Conservation (phyloP, 2,329 filamentous ascomycete species). For the Didymella arachidicola region DNA sequence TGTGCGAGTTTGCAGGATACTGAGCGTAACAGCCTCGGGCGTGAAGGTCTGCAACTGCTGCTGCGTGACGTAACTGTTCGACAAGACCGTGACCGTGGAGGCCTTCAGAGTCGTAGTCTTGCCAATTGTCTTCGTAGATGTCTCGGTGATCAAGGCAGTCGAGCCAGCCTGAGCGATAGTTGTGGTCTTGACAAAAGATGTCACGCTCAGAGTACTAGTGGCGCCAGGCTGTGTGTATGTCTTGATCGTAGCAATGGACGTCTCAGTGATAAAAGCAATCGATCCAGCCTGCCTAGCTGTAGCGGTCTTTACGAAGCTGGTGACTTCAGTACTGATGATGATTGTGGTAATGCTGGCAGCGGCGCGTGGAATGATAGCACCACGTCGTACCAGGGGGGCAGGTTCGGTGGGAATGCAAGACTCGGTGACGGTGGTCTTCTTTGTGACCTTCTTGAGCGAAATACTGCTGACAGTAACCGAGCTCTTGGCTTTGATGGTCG, state of each 20-base stretch:
- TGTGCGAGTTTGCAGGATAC: slow-evolving; percentile 26
- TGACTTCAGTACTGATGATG: slow-evolving; percentile 36
- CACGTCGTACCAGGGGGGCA: slow-evolving; percentile 24
- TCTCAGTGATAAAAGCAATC: slow-evolving; percentile 26
- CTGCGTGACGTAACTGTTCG: slow-evolving; percentile 21
- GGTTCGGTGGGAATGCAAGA: slow-evolving; percentile 38
- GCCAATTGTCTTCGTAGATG: slow-evolving; percentile 25
- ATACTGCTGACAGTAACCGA: slow-evolving; percentile 29
- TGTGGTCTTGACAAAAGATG: slow-evolving; percentile 29
- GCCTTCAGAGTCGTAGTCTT: slow-evolving; percentile 31
- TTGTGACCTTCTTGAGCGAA: slow-evolving; percentile 39
- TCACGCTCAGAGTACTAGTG: slow-evolving; percentile 31
- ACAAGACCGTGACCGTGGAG: slow-evolving; percentile 24
- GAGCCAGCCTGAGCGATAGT: slow-evolving; percentile 37
- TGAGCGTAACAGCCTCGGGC: slow-evolving; percentile 29
- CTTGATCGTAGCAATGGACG: slow-evolving; percentile 20
- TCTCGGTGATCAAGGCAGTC: slow-evolving; percentile 27
- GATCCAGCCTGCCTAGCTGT: slow-evolving; percentile 25
- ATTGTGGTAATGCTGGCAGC: slow-evolving; percentile 31
- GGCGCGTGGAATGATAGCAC: slow-evolving; percentile 27
- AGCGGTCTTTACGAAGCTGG: slow-evolving; percentile 29
- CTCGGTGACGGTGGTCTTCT: slow-evolving; percentile 38
- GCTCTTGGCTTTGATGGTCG: slow-evolving; percentile 30
- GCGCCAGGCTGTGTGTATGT: slow-evolving; percentile 21
- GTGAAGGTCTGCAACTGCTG: slow-evolving; percentile 26